Conservation (phyloP, 106 monocot species). For the Allium sativum region DNA sequence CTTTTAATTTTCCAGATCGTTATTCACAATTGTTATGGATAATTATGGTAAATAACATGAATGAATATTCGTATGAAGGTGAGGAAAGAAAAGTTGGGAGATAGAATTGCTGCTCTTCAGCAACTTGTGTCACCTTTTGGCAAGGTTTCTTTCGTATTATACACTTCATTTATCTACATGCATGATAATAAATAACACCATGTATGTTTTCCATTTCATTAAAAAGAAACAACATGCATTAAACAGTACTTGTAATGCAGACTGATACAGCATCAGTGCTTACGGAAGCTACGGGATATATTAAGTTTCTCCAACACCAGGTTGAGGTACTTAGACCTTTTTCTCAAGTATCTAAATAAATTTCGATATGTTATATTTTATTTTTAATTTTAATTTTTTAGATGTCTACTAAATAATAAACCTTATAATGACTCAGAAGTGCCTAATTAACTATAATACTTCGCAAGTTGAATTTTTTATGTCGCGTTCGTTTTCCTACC, state of each 20-base stretch:
- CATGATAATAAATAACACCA: too few relatives aligned
- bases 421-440: too few relatives aligned
- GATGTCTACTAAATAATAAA: too few relatives aligned
- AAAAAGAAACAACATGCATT: not conserved
- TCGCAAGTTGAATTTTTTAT: too few relatives aligned
- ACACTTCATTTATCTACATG: not conserved
- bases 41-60: conserved; percentile 5
- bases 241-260: not conserved
- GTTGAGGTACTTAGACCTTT: conserved; percentile 25
- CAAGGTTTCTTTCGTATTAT: conserved; percentile 28
- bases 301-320: conserved; percentile 53
- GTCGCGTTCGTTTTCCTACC: too few relatives aligned
- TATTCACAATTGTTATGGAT: not conserved
- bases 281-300: conserved; percentile 53
- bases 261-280: conserved; percentile 6
- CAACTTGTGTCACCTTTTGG: conserved; percentile 89
- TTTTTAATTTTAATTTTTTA: not conserved
- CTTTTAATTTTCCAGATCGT: not conserved
- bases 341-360: too few relatives aligned
- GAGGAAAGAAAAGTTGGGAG: conserved; percentile 84
- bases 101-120: conserved; percentile 79
- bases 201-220: not conserved
- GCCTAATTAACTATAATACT: too few relatives aligned
- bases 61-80: conserved; percentile 23
- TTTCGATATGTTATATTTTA: not conserved